Conservation (phyloP, 208 protist genomes). For the Trypanosoma vivax region DNA sequence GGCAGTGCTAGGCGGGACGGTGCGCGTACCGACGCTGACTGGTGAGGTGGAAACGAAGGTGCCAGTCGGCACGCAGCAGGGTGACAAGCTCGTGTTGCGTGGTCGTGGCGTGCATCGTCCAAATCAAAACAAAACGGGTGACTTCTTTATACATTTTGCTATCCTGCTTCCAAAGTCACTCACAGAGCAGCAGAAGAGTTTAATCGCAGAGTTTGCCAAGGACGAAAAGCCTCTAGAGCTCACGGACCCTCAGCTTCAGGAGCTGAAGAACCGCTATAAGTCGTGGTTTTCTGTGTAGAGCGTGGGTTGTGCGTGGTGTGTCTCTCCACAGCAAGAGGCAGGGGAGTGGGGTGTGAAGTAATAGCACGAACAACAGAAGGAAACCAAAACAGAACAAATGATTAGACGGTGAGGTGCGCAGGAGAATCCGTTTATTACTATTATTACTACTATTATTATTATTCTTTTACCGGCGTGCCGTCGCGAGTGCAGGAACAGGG, state of each 20-base stretch:
- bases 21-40: conserved; percentile 73
- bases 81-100: conserved; percentile 81
- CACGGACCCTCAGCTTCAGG: conserved; percentile 67
- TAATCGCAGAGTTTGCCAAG: conserved; percentile 79
- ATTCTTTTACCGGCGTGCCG: no score
- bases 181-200: conserved; percentile 66
- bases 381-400: no score
- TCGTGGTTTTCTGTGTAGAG: conserved; percentile 66
- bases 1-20: conserved; percentile 71
- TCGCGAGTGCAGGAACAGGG: no score
- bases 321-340: no score
- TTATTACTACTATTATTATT: no score
- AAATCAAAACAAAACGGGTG: conserved; percentile 77
- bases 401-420: no score
- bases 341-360: no score
- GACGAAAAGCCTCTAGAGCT: conserved; percentile 76
- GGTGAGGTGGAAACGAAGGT: conserved; percentile 83
- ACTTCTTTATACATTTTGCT: conserved; percentile 88
- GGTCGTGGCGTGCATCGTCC: conserved; percentile 78
- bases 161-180: conserved; percentile 78
- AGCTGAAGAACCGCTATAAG: conserved; percentile 74
- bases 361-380: not conserved
- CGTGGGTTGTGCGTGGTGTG: not conserved
- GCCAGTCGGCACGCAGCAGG: conserved; percentile 81
- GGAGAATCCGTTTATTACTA: no score